phyloP scores from a whole-genome alignment of 768 basidiomycete species.

The Phaffia australis region DNA sequence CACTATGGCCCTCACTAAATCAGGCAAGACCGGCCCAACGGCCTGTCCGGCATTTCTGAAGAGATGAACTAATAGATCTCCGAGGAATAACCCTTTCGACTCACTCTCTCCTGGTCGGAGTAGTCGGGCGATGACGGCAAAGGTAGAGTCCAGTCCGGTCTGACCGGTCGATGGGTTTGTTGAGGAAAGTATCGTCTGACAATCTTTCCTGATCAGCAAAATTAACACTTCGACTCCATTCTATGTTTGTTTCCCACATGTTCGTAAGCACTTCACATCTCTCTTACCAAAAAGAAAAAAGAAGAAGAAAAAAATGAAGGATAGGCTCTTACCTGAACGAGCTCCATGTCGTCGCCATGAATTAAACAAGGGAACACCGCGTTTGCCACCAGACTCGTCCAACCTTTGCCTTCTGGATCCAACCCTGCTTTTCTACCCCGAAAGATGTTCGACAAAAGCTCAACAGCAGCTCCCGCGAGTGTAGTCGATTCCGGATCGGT shows the following conservation, averaged over 20 bases:
- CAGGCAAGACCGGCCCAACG: conserved; percentile 73
- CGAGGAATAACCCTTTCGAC: conserved; percentile 82
- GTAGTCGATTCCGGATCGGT: conserved; percentile 54
- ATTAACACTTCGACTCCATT: conserved; percentile 75
- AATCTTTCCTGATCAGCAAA: conserved; percentile 74
- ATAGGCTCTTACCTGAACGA: conserved; percentile 39
- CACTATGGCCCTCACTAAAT: conserved; percentile 74
- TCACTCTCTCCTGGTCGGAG: conserved; percentile 69
- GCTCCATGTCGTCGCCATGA: conserved; percentile 76
- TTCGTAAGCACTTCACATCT: neutral
- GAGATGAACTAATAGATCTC: conserved; percentile 88
- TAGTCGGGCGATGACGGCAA: conserved; percentile 65
- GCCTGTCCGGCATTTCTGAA: conserved; percentile 69
- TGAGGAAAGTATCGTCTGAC: conserved; percentile 69
- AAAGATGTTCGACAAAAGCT: conserved; percentile 62
- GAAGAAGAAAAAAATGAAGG: too few relatives aligned
- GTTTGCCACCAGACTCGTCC: conserved; percentile 46
- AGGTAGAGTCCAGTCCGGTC: conserved; percentile 62
- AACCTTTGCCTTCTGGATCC: conserved; percentile 54
- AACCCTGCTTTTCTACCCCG: conserved; percentile 50
- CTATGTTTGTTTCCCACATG: conserved; percentile 40
- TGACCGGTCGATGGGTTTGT: conserved; percentile 49
- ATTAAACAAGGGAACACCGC: conserved; percentile 66
- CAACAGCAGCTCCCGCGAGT: conserved; percentile 66
- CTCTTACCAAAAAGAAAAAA: neutral